Conservation (phyloP, 192 early-diverging fungal genomes). For the Allomyces macrogynus region DNA sequence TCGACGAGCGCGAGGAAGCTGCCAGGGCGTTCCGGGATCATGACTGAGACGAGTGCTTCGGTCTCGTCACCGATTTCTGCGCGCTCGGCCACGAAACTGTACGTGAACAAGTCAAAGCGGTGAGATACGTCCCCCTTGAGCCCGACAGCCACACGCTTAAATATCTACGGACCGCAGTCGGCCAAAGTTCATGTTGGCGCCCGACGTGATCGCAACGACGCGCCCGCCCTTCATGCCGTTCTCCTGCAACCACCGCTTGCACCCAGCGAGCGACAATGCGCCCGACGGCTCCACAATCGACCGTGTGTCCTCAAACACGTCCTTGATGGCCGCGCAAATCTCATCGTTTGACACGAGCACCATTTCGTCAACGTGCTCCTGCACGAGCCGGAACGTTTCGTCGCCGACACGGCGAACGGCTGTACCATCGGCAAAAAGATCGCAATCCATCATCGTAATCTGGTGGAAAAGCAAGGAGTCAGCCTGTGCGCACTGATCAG, state of each 20-base stretch:
- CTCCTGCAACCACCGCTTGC: slow-evolving; percentile 53
- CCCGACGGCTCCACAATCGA: slow-evolving; percentile 94
- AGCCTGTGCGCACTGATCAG: too few relatives aligned
- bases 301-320: slow-evolving; percentile 67
- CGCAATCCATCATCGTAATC: slow-evolving; percentile 45
- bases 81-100: slow-evolving; percentile 58
- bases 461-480: not conserved
- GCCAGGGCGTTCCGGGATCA: slow-evolving; percentile 83
- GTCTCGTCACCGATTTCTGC: slow-evolving; percentile 79
- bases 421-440: slow-evolving; percentile 93
- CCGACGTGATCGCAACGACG: slow-evolving; percentile 63
- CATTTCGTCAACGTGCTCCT: slow-evolving; percentile 69
- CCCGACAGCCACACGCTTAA: too few relatives aligned
- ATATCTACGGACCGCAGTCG: slow-evolving; percentile 50
- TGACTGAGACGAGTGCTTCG: slow-evolving; percentile 76
- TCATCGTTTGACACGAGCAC: slow-evolving; percentile 85
- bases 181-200: slow-evolving; percentile 99
- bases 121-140: too few relatives aligned
- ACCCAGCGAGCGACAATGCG: slow-evolving; percentile 66
- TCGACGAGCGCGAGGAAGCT: slow-evolving; percentile 47
- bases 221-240: slow-evolving; percentile 27
- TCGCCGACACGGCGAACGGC: slow-evolving; percentile 81
- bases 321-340: slow-evolving; percentile 82
- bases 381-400: slow-evolving; percentile 65
- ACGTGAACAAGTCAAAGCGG: too few relatives aligned